Evolutionary conservation across 352 stramenopile genomes (phyloP), one percentile per base, ranked within the genome.

Genomic region (Phytopythium cucurbitacearum): DNA sequence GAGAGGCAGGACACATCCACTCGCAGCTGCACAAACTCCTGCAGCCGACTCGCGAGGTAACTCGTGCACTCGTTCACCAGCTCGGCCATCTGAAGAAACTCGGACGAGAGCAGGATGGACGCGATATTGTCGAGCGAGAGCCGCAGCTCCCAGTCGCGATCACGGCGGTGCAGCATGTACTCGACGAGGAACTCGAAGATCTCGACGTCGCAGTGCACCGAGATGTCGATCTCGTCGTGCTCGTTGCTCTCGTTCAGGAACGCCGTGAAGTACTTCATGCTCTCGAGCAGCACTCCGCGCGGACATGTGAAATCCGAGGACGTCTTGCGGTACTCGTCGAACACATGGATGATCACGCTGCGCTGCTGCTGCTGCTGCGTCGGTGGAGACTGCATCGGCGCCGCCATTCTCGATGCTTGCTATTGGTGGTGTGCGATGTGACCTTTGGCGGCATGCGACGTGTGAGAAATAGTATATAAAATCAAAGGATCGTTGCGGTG

Each of bases 241-340:
- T 84, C 76, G 61, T 85, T 88, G 42, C 72, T 67, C 43, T 87
- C 74, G 59, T 82, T 87, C 15, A 95, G 62, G 35, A 90, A 95
- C n/a, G 70, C 57, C 41, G 70, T 76, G 64, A 97, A 97, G 72
- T 97, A 97, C 56, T 89, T 86, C 89, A 97, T 97, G 50, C 95
- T 85, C 51, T 78, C 56, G 38, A 97, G 62, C 52, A 97, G 66
- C 54, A 96, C 45, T 42, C 78, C 71, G 49, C 85, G 70, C 47
- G 79, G 61, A 60, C 90, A 97, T 38, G 71, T 60, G 63, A 97
- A 97, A 58, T 96, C 87, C 59, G 89, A 86, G 40, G 71, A 78
- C 39, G 75, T 83, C 58, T 93, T 90, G 60, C 85, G 84, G 59
- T 83, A 81, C 62, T 96, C 86, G 61, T 97, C 89, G 50, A 91